Base-by-base conservation (phyloP, 2,329 filamentous ascomycete genomes). In the Neopestalotiopsis sp. region DNA sequence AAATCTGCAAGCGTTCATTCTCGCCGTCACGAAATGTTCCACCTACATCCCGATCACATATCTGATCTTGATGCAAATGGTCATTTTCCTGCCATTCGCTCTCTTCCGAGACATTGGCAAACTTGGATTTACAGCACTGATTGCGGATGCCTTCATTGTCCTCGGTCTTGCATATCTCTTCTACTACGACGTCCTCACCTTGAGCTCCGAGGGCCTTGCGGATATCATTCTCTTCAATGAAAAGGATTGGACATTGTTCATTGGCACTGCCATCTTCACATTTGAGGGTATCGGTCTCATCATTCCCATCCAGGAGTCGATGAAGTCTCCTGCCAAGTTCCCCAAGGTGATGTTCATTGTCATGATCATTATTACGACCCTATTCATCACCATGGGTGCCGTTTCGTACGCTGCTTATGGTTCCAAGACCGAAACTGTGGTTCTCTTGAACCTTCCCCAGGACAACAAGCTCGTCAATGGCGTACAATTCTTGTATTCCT, bases 231-330 rank as follows among this genome's bases (percentile, higher is more conserved):
- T 92, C 76, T 98, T 99, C 86, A 99, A 99, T 83, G 82, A 91
- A 56, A 90, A 92, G 70, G 92, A 94, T 79, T 99, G 97, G 96
- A 97, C 96, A 0, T 87, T 99, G 4, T 98, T 99, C 80, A 99
- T 99, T 75, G 97, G 96, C 71, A 99, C 97, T 0, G 96, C 97
- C 34, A 98, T 99, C 78, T 99, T 99, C 83, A 98, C 96, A 0
- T 99, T 98, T 77, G 96, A 99, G 79, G 96, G 96, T 34, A 97
- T 99, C 70, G 97, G 96, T 13, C 89, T 99, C 63, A 97, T 99
- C 80, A 98, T 99, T 71, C 96, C 97, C 0, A 98, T 99, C 70
- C 97, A 99, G 81, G 95, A 97, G 76, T 97, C 95, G 28, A 99
- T 99, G 96, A 93, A 91, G 78, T 86, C 95, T 57, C 97, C 95